These are phyloP conservation scores for Chrysophaeum taylorii DNA, from an alignment of 352 stramenopile genomes.

Conservation along the genomic window DNA sequence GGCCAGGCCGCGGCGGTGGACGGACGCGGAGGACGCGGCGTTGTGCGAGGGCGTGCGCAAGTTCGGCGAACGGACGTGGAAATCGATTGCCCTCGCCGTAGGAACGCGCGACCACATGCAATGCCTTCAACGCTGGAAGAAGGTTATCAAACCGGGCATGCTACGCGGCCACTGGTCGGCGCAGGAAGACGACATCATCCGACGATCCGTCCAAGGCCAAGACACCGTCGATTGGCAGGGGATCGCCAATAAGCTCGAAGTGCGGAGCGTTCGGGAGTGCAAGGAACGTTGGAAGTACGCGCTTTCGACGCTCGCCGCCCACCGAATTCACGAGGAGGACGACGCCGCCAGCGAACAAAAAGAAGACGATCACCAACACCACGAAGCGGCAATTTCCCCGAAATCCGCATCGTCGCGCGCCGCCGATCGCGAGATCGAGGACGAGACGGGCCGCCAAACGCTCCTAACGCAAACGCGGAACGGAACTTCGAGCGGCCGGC, in stretches of 20 bases:
- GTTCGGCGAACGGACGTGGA: constrained; percentile 74
- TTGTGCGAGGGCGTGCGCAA: constrained; percentile 64
- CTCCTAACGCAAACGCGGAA: too few species aligned
- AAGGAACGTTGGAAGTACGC: constrained; percentile 77
- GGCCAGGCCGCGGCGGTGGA: constrained; percentile 49
- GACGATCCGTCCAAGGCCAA: too few species aligned
- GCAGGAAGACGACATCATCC: constrained; percentile 73
- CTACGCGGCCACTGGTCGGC: constrained; percentile 74
- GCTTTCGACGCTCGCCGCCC: constrained; percentile 68
- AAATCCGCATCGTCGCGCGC: too few species aligned
- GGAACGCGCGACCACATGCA: constrained; percentile 67
- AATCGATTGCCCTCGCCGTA: constrained; percentile 66
- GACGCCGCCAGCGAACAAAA: too few species aligned
- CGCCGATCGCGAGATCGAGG: too few species aligned
- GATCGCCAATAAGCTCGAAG: constrained; percentile 64
- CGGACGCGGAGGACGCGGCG: constrained; percentile 63
- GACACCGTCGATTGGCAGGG: constrained; percentile 69
- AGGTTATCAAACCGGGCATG: constrained; percentile 71
- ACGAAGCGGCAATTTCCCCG: too few species aligned
- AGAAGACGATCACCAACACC: too few species aligned
- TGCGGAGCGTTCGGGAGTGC: constrained; percentile 70
- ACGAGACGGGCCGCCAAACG: too few species aligned
- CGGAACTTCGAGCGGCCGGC: too few species aligned
- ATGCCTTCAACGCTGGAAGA: constrained; percentile 72
- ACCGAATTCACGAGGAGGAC: too few species aligned